Percentiles rank a stretch among this genome's conserved stretches.
Conservation (phyloP, 2,329 filamentous ascomycete genomes). For the Neofusicoccum cordaticola region DNA sequence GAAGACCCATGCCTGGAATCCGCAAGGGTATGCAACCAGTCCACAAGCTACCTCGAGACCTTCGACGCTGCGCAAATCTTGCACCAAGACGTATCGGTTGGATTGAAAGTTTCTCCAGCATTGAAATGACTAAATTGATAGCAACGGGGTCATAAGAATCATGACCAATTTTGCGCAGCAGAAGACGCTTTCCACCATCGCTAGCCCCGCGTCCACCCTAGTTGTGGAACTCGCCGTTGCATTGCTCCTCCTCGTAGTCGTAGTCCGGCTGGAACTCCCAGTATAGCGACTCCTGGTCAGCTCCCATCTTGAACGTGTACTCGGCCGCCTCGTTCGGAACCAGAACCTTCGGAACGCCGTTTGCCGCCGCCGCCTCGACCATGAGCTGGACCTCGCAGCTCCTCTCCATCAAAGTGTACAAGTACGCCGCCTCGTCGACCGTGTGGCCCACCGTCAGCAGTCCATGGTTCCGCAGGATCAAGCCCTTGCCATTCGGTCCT, state of each 20-base stretch:
- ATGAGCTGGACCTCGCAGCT: conserved; percentile 66
- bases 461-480: conserved; percentile 70
- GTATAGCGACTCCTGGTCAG: conserved; percentile 49
- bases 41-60: no score
- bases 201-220: background rate
- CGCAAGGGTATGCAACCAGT: background rate
- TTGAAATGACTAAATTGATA: background rate
- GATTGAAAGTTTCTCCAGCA: no score
- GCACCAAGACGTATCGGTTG: no score
- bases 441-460: conserved; percentile 68
- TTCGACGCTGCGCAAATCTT: no score
- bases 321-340: conserved; percentile 56
- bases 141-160: background rate
- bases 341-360: conserved; percentile 49
- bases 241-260: conserved; percentile 34
- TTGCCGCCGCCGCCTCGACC: conserved; percentile 63
- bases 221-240: conserved; percentile 13
- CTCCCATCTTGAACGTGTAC: conserved; percentile 51
- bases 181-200: background rate
- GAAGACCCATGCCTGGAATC: background rate
- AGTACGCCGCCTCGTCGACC: conserved; percentile 71
- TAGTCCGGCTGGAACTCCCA: conserved; percentile 52
- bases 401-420: conserved; percentile 67
- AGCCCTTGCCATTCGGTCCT: conserved; percentile 59
- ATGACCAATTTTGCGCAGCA: background rate